These are phyloP conservation scores for Raphidocelis subcapitata DNA, from an alignment of 139 green algal genomes.

Conservation along the genomic window DNA sequence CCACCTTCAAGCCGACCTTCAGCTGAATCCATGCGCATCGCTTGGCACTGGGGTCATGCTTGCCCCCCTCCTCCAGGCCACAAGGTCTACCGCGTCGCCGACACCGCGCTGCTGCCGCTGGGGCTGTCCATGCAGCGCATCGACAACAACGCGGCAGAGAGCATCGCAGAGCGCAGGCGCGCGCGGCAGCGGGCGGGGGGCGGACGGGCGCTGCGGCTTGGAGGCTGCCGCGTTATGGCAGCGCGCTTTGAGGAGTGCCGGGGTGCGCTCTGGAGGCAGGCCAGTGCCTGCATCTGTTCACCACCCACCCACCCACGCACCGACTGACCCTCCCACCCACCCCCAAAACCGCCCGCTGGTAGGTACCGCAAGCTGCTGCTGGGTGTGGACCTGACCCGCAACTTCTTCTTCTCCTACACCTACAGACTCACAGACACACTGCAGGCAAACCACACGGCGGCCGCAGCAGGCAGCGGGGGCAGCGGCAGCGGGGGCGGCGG, in stretches of 20 bases:
- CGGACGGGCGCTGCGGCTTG: not conserved
- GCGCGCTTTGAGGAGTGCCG: not conserved
- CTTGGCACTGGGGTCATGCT: too few relatives aligned
- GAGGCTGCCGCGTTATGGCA: not conserved
- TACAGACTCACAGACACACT: conserved; percentile 76
- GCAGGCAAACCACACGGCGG: conserved; percentile 61
- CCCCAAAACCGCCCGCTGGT: not conserved
- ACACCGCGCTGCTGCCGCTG: conserved; percentile 77
- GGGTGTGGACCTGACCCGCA: conserved; percentile 84
- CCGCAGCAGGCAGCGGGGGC: conserved; percentile 4
- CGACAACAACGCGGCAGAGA: conserved; percentile 31
- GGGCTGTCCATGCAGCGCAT: conserved; percentile 36
- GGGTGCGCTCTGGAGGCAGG: too few relatives aligned
- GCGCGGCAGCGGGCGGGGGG: not conserved
- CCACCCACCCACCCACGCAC: too few relatives aligned
- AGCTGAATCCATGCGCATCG: not conserved
- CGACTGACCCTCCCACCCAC: too few relatives aligned
- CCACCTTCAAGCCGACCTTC: too few relatives aligned
- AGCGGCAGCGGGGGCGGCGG: conserved; percentile 9
- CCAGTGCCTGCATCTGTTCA: too few relatives aligned
- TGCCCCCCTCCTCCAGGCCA: conserved; percentile 50
- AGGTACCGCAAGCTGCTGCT: conserved; percentile 80
- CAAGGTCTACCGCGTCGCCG: conserved; percentile 82
- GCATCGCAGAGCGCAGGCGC: conserved; percentile 45
- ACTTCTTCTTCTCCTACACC: conserved; percentile 94